Conservation (phyloP, 805 yeast species). For the Teunomyces cretensis region DNA sequence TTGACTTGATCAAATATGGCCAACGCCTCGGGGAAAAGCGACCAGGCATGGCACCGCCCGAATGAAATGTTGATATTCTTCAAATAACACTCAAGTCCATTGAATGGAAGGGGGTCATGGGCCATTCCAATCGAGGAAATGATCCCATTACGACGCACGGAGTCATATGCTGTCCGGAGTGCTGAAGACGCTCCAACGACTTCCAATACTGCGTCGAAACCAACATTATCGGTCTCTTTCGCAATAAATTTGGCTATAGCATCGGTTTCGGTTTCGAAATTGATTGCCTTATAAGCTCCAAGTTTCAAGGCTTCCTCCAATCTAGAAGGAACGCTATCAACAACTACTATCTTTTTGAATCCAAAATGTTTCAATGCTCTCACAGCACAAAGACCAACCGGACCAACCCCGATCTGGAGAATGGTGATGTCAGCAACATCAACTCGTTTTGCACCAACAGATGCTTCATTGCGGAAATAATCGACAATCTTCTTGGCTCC, state of each 20-base stretch:
- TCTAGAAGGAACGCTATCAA: constrained; percentile 50
- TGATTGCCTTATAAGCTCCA: constrained; percentile 51
- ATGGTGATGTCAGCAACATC: constrained; percentile 31
- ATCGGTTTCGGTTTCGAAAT: constrained; percentile 38
- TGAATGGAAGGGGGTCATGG: constrained; percentile 55
- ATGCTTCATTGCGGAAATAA: constrained; percentile 32
- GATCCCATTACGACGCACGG: constrained; percentile 57
- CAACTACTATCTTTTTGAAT: constrained; percentile 44
- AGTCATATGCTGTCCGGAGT: constrained; percentile 48
- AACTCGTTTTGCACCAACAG: constrained; percentile 16
- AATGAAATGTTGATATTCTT: constrained; percentile 58
- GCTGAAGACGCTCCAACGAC: constrained; percentile 59
- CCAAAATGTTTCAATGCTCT: constrained; percentile 45
- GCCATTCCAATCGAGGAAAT: constrained; percentile 62
- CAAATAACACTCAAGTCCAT: constrained; percentile 56
- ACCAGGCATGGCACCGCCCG: constrained; percentile 64
- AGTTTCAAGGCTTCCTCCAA: constrained; percentile 42
- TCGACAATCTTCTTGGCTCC: constrained; percentile 54
- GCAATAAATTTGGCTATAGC: constrained; percentile 26
- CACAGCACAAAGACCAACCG: constrained; percentile 57
- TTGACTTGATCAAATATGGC: constrained; percentile 46
- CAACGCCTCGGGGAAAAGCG: constrained; percentile 53
- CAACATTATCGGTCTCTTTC: constrained; percentile 43
- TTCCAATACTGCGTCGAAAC: constrained; percentile 62
- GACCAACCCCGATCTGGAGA: constrained; percentile 60